phyloP scores from a whole-genome alignment of 1,284 basidiomycete genomes.

The Porodaedalea pini region DNA sequence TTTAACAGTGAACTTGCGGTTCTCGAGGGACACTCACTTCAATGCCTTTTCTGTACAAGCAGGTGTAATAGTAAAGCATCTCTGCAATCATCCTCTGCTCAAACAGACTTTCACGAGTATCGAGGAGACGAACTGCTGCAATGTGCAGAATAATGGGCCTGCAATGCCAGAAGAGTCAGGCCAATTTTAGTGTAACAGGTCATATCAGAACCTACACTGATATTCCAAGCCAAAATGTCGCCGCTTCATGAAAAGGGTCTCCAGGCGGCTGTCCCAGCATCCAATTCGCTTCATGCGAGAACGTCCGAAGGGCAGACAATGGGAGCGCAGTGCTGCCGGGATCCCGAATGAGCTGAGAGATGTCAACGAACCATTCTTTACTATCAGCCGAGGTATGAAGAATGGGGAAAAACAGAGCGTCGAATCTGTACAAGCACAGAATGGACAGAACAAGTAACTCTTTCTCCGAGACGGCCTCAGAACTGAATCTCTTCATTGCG shows the following conservation, averaged over 20 bases:
- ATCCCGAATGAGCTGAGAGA: slow-evolving; percentile 55
- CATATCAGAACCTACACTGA: slow-evolving; percentile 30
- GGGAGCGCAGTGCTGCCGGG: slow-evolving; percentile 63
- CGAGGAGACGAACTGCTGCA: slow-evolving; percentile 55
- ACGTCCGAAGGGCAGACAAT: slow-evolving; percentile 49
- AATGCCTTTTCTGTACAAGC: slow-evolving; percentile 47
- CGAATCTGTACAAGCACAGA: slow-evolving; percentile 62
- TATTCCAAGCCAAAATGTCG: slow-evolving; percentile 36
- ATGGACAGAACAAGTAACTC: slow-evolving; percentile 65
- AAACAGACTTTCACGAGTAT: slow-evolving; percentile 54
- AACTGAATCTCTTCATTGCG: slow-evolving; percentile 51
- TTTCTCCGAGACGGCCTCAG: slow-evolving; percentile 58
- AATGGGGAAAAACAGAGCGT: slow-evolving; percentile 45
- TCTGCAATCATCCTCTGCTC: slow-evolving; percentile 64
- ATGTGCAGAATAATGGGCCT: slow-evolving; percentile 57
- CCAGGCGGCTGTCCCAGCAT: slow-evolving; percentile 41
- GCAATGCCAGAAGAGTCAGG: slow-evolving; percentile 1
- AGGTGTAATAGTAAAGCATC: slow-evolving; percentile 57
- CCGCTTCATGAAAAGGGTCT: slow-evolving; percentile 33
- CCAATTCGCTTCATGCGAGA: slow-evolving; percentile 44
- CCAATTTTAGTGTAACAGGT: slow-evolving; percentile 9
- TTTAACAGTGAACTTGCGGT: neutral
- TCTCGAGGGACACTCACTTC: slow-evolving; percentile 37
- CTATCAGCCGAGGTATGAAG: slow-evolving; percentile 23
- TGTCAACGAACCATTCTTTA: slow-evolving; percentile 39